phyloP scores from a whole-genome alignment of 73 alveolate species.

The Stentor coeruleus region DNA sequence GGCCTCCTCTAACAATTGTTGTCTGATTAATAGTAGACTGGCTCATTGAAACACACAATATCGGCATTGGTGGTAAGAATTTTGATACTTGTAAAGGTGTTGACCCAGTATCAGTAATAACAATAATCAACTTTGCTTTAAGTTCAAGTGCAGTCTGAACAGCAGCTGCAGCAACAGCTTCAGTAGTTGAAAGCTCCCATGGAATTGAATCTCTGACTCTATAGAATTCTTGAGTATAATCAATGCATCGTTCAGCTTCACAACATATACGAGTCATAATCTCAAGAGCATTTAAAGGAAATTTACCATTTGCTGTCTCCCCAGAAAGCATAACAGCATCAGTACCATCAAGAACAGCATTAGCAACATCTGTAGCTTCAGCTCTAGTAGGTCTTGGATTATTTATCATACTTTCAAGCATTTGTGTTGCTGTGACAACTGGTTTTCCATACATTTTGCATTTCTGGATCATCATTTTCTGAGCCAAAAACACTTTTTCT shows the following conservation, averaged over 20 bases:
- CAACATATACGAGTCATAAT: conserved; percentile 26
- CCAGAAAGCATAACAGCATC: conserved; percentile 38
- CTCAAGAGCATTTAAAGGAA: conserved; percentile 34
- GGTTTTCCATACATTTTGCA: conserved; percentile 36
- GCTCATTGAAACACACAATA: no score
- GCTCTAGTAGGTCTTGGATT: conserved; percentile 33
- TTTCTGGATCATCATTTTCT: conserved; percentile 23
- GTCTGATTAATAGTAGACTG: no score
- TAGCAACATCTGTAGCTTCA: conserved; percentile 37
- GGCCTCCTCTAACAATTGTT: no score
- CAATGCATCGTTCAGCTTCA: conserved; percentile 26
- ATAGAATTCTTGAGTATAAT: conserved; percentile 16
- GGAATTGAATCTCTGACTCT: conserved; percentile 29
- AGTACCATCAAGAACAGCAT: conserved; percentile 47
- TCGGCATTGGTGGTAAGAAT: no score
- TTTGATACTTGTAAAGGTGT: no score
- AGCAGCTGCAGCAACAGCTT: conserved; percentile 20
- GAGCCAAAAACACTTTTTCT: not conserved
- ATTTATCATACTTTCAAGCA: conserved; percentile 34
- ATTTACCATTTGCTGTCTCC: conserved; percentile 43
- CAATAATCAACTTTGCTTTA: conserved; percentile 26
- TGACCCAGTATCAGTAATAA: conserved; percentile 15
- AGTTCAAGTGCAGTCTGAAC: conserved; percentile 22
- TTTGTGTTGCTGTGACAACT: conserved; percentile 30
- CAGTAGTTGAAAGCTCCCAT: conserved; percentile 1